Percentiles rank a stretch among this genome's conserved stretches.
phyloP scores from a whole-genome alignment of 345 rosid genomes.

The Cochlearia excelsa region DNA sequence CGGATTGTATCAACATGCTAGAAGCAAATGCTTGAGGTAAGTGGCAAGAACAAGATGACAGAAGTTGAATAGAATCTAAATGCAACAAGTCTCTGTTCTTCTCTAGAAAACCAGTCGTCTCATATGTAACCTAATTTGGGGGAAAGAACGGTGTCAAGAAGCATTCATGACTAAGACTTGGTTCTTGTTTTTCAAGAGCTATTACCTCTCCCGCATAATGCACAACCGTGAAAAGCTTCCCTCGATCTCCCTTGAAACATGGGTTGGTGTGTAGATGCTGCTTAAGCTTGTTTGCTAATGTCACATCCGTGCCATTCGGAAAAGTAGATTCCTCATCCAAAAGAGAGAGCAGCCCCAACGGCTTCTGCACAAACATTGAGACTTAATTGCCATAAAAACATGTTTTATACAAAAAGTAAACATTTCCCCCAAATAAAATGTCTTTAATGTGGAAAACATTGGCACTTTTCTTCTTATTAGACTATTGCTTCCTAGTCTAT shows the following conservation, averaged over 20 bases:
- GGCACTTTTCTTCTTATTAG: background rate
- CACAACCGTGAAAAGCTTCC: constrained; percentile 68
- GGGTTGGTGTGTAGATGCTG: constrained; percentile 73
- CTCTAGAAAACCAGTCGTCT: constrained; percentile 91
- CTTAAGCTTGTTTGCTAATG: constrained; percentile 92
- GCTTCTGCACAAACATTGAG: constrained; percentile 62
- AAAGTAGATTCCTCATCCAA: constrained; percentile 95
- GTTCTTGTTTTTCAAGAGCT: constrained; percentile 21
- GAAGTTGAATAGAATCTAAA: constrained; percentile 86
- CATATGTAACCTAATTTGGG: constrained; percentile 73
- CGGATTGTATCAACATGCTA: constrained; percentile 74
- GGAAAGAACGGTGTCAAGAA: constrained; percentile 32
- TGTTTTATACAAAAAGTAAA: constrained; percentile 2
- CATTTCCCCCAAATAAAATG: constrained; percentile 6
- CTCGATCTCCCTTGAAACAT: constrained; percentile 80
- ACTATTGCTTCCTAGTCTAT: constrained; percentile 15
- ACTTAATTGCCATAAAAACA: constrained; percentile 18
- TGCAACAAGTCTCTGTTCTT: constrained; percentile 94
- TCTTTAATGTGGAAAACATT: background rate
- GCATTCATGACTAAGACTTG: constrained; percentile 20
- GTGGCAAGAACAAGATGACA: constrained; percentile 82
- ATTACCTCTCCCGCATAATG: constrained; percentile 98
- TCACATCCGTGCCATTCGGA: constrained; percentile 93
- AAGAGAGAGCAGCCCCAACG: constrained; percentile 83
- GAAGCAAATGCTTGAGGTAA: constrained; percentile 93